These are phyloP conservation scores for Coniochaeta sp. DNA, from an alignment of 2,329 filamentous ascomycete genomes.

Conservation along the genomic window DNA sequence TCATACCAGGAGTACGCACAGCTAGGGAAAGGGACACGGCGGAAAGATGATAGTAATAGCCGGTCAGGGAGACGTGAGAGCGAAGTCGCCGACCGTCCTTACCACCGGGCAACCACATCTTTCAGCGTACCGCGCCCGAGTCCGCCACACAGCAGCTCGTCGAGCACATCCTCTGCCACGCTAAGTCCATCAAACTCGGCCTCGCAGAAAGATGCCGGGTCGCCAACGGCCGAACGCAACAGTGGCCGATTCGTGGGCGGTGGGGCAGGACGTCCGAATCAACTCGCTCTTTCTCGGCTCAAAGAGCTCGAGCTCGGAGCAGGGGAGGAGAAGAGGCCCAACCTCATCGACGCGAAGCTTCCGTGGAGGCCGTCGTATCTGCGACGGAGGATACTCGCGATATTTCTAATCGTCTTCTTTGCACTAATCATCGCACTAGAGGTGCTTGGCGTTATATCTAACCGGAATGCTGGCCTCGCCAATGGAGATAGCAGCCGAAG, in stretches of 20 bases:
- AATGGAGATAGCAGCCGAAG: constrained; percentile 6
- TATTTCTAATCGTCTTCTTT: constrained; percentile 21
- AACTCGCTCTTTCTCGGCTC: not conserved
- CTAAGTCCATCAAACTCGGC: constrained; percentile 14
- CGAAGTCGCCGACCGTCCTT: not conserved
- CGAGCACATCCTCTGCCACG: constrained; percentile 10
- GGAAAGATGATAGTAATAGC: constrained; percentile 8
- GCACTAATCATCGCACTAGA: constrained; percentile 21
- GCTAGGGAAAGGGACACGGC: constrained; percentile 8
- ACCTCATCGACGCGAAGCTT: constrained; percentile 18
- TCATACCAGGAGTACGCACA: constrained; percentile 16
- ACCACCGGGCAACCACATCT: constrained; percentile 8
- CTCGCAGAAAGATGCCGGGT: constrained; percentile 10
- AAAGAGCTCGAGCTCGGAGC: constrained; percentile 5
- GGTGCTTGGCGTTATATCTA: constrained; percentile 21
- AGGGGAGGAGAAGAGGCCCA: constrained; percentile 9
- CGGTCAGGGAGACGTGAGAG: constrained; percentile 10
- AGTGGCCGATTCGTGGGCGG: not conserved
- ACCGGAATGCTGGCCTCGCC: constrained; percentile 20
- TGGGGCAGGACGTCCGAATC: not conserved
- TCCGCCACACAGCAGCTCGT: constrained; percentile 8
- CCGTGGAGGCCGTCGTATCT: constrained; percentile 29
- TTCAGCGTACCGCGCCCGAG: constrained; percentile 15
- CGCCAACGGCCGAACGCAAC: constrained; percentile 1
- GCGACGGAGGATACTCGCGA: constrained; percentile 19